phyloP scores from a whole-genome alignment of 495 filamentous ascomycete species.

The Xylaria cubensis region DNA sequence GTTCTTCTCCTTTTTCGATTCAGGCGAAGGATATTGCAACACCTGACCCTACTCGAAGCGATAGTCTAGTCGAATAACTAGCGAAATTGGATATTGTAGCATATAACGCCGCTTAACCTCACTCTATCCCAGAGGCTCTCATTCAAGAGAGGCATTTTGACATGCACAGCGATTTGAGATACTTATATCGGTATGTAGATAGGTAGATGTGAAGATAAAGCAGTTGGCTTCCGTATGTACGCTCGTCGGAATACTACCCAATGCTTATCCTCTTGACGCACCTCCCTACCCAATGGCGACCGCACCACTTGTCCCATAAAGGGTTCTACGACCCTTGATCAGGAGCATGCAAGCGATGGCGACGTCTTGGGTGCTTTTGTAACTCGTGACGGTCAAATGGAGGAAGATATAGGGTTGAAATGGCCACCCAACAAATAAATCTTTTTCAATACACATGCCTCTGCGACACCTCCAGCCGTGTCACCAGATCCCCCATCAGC shows the following conservation, averaged over 20 bases:
- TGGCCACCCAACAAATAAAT: background rate
- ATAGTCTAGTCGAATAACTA: background rate
- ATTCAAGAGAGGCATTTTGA: background rate
- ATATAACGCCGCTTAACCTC: background rate
- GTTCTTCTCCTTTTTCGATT: too few relatives aligned
- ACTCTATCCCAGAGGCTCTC: background rate
- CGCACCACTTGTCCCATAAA: background rate
- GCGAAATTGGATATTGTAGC: background rate
- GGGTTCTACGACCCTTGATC: background rate
- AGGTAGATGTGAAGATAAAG: background rate
- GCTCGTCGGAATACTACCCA: conserved; percentile 1
- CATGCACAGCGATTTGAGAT: background rate
- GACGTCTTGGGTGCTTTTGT: background rate
- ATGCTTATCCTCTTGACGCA: conserved; percentile 8
- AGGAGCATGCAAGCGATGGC: background rate
- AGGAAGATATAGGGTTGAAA: background rate
- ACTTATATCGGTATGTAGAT: background rate
- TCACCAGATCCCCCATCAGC: background rate
- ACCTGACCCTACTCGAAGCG: background rate
- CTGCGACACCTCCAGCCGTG: background rate
- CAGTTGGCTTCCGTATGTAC: background rate
- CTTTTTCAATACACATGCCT: background rate
- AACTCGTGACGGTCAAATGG: background rate
- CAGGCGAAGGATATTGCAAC: background rate
- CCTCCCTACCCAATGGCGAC: background rate